These are phyloP conservation scores for Boletus tomentosulus DNA, from an alignment of 768 basidiomycete genomes.

Conservation along the genomic window DNA sequence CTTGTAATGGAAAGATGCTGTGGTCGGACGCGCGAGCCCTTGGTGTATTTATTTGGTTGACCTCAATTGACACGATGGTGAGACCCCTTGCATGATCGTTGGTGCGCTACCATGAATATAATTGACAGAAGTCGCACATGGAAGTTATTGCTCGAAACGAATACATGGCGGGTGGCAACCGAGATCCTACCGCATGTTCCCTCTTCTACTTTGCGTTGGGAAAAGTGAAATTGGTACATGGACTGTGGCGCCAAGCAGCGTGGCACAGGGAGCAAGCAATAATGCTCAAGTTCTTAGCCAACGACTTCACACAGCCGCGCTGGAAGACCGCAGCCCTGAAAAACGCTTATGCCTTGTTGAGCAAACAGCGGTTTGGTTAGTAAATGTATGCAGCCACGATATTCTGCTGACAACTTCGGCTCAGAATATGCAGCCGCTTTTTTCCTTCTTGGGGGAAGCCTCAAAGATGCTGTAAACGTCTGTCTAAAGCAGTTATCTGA, in stretches of 20 bases:
- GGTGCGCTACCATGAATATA: not conserved
- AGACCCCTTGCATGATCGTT: constrained; percentile 20
- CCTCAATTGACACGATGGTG: constrained; percentile 74
- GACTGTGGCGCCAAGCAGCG: constrained; percentile 91
- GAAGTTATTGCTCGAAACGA: constrained; percentile 90
- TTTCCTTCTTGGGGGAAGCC: constrained; percentile 84
- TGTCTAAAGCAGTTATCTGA: constrained; percentile 85
- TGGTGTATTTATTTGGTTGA: constrained; percentile 87
- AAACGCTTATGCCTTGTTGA: constrained; percentile 89
- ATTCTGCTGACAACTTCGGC: constrained; percentile 4
- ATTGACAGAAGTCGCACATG: constrained; percentile 67
- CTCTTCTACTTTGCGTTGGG: constrained; percentile 94
- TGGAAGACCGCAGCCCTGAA: constrained; percentile 95
- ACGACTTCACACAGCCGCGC: constrained; percentile 78
- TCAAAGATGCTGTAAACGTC: constrained; percentile 90
- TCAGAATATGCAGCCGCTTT: constrained; percentile 98
- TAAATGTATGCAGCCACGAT: constrained; percentile 1
- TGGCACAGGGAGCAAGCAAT: constrained; percentile 87
- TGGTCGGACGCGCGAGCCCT: constrained; percentile 87
- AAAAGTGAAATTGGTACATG: constrained; percentile 88
- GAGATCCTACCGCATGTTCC: constrained; percentile 87
- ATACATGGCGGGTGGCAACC: constrained; percentile 81
- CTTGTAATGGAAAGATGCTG: constrained; percentile 80
- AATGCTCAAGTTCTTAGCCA: constrained; percentile 90
- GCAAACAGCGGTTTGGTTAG: constrained; percentile 90